Evolutionary conservation across 2,329 filamentous ascomycete genomes (phyloP).

Genomic region (Neopestalotiopsis sp.): DNA sequence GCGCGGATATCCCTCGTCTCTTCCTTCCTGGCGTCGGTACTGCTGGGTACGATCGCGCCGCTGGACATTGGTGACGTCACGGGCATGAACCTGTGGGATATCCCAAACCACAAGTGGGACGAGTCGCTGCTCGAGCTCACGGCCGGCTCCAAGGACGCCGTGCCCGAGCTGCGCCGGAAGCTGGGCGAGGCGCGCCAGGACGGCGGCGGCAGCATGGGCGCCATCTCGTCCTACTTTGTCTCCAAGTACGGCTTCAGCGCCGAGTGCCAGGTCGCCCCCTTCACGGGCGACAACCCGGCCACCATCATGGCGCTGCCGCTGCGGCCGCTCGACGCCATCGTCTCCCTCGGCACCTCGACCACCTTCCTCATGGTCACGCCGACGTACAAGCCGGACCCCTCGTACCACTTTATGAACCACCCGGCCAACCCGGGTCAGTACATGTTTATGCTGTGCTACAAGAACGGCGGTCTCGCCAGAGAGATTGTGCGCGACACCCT

Average conservation of each 20-base stretch:
- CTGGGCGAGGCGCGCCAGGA: constrained; percentile 82
- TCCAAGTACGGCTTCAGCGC: constrained; percentile 76
- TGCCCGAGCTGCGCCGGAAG: constrained; percentile 73
- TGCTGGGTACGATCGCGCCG: constrained; percentile 84
- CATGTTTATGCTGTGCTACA: constrained; percentile 99
- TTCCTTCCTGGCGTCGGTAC: constrained; percentile 90
- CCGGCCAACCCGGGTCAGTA: constrained; percentile 88
- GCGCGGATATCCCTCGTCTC: constrained; percentile 91
- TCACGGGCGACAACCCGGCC: constrained; percentile 94
- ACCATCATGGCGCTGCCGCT: constrained; percentile 93
- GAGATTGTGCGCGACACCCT: constrained; percentile 87
- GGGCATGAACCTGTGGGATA: constrained; percentile 97
- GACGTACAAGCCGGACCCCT: constrained; percentile 85
- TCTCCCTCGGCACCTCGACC: constrained; percentile 91
- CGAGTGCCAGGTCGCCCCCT: constrained; percentile 80
- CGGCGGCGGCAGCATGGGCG: constrained; percentile 79
- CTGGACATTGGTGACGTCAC: constrained; percentile 95
- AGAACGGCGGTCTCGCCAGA: constrained; percentile 92
- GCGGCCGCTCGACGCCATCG: constrained; percentile 87
- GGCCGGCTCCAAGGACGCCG: constrained; percentile 65
- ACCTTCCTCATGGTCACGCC: constrained; percentile 98
- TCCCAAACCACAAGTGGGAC: constrained; percentile 75
- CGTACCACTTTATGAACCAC: constrained; percentile 98
- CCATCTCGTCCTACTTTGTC: constrained; percentile 80
- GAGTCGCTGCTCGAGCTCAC: constrained; percentile 77